Evolutionary conservation across 2,329 filamentous ascomycete species (phyloP).

Genomic region (Lachnellula suecica): DNA sequence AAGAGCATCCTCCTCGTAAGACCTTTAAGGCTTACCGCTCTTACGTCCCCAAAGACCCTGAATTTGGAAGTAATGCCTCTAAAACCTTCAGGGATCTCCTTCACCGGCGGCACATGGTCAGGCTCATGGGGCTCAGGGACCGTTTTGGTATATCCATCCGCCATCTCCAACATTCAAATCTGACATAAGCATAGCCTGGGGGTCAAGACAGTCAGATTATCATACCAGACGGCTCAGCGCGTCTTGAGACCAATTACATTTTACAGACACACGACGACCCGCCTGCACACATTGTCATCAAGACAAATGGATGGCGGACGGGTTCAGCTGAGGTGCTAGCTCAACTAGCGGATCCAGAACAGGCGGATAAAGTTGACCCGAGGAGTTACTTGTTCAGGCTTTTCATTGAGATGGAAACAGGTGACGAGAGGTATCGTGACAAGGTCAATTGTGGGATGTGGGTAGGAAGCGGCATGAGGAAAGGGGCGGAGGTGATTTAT

Average conservation of each 20-base stretch:
- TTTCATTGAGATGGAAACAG: slow-evolving; percentile 49
- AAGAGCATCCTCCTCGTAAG: background rate
- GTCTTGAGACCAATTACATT: slow-evolving; percentile 49
- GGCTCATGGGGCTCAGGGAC: slow-evolving; percentile 49
- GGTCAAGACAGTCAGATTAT: slow-evolving; percentile 39
- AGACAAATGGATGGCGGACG: slow-evolving; percentile 47
- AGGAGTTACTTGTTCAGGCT: slow-evolving; percentile 46
- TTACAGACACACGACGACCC: slow-evolving; percentile 47
- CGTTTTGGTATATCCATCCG: slow-evolving; percentile 34
- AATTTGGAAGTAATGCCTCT: background rate
- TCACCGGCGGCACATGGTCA: slow-evolving; percentile 46
- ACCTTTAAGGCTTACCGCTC: background rate
- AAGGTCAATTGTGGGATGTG: slow-evolving; percentile 49
- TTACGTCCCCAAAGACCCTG: background rate
- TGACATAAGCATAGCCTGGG: slow-evolving; percentile 25
- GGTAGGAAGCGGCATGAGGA: slow-evolving; percentile 48
- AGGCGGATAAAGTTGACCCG: slow-evolving; percentile 29
- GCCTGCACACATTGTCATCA: slow-evolving; percentile 46
- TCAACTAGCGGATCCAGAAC: slow-evolving; percentile 24
- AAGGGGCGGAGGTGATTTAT: slow-evolving; percentile 43
- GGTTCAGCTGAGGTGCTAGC: slow-evolving; percentile 41
- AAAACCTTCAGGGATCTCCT: slow-evolving; percentile 36
- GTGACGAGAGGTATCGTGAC: slow-evolving; percentile 48
- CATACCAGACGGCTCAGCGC: slow-evolving; percentile 29
- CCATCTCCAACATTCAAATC: background rate